Base-by-base conservation (phyloP, 2,329 filamentous ascomycete species). In the Aspergillus ochraceoroseus region DNA sequence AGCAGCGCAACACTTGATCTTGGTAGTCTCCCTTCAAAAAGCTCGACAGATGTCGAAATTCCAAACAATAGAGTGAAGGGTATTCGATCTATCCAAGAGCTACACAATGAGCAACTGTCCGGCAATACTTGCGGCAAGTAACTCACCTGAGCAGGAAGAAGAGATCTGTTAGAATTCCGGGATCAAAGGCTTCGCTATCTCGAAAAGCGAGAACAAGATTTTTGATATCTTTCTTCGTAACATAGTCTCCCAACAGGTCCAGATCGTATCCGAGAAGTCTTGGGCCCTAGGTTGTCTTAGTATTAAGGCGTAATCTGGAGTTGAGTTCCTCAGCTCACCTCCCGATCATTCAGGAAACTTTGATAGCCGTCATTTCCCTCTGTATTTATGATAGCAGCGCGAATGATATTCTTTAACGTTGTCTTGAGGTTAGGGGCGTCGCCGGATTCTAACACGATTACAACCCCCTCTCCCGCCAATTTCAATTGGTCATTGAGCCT, bases 21-120 rank as follows among this genome's bases (percentile, higher is more conserved):
- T 7, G 77, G 70, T 3, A 83, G 60, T 32, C 77, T 70, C 29
- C 73, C 70, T 54, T 82, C 76, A 39, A 83, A 76, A 12, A 77
- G 70, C 32, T 80, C 77, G 7, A 78, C 68, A 2, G 78, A 80
- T 0, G 79, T 82, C n/a, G 76, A 76, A 33, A 82, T 72, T 9
- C 75, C 76, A 39, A 82, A 73, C 2, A 82, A 58, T 2, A 79
- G 61, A 2, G 77, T 70, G 42, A 82, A 75, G 0, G 77, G 76
- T 37, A 82, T 75, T 18, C 79, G 74, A 53, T 80, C 74, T 31
- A 71, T 64, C 79, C 79, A 82, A 12, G 72, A 76, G 46, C 74
- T 76, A 44, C n/a, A 32, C 9, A 35, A 28, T 32, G 14, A 32
- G 36, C 64, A 51, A 63, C 62, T 36, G 12, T 20, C 23, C 4